Evolutionary conservation across 2,329 filamentous ascomycete genomes (phyloP).

Genomic region (Botrytis squamosa): DNA sequence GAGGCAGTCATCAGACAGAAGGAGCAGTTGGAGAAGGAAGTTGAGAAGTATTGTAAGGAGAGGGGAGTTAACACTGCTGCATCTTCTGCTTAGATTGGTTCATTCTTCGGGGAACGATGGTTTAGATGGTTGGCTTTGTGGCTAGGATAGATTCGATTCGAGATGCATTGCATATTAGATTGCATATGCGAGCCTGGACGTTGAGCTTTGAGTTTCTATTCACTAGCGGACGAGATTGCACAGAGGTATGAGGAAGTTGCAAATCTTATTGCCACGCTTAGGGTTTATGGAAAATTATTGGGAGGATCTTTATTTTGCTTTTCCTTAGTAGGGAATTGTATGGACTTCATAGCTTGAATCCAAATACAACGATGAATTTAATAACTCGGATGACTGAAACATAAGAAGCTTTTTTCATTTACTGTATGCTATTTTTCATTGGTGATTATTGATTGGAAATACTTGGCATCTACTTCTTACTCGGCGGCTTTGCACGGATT

Average conservation of each 20-base stretch:
- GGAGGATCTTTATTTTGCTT: neutral
- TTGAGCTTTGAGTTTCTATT: too few relatives aligned
- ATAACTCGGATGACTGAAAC: neutral
- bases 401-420: neutral
- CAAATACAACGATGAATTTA: neutral
- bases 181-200: neutral
- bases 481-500: too few relatives aligned
- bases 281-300: neutral
- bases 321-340: neutral
- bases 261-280: neutral
- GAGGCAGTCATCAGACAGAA: conserved; percentile 62
- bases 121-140: neutral
- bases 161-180: neutral
- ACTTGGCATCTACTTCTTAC: neutral
- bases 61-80: conserved; percentile 38
- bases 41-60: conserved; percentile 71
- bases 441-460: neutral
- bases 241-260: neutral
- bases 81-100: neutral
- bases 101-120: neutral
- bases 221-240: neutral
- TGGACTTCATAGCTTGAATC: neutral
- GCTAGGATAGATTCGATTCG: neutral
- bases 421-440: neutral
- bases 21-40: conserved; percentile 68